These are phyloP conservation scores for Kodamaea ohmeri DNA, from an alignment of 1,139 yeast genomes.

Conservation along the genomic window DNA sequence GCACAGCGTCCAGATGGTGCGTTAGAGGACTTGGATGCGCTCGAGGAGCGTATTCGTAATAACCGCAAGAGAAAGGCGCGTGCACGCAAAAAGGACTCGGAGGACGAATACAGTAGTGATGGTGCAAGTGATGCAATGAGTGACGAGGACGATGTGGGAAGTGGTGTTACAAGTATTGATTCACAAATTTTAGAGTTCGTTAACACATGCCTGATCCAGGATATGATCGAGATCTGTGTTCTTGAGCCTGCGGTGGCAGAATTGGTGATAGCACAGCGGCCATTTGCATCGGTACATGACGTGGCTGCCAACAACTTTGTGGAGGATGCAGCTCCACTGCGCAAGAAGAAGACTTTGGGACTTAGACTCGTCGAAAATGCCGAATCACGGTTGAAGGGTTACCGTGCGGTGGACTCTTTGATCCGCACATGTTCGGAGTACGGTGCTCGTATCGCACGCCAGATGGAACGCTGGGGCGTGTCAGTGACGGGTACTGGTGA, in stretches of 20 bases:
- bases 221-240: conserved; percentile 76
- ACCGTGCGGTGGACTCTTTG: conserved; percentile 88
- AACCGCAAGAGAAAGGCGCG: conserved; percentile 23
- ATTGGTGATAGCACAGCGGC: conserved; percentile 60
- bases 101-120: conserved; percentile 37
- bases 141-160: conserved; percentile 36
- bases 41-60: conserved; percentile 39
- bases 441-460: conserved; percentile 67
- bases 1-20: too few relatives aligned
- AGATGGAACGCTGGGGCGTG: conserved; percentile 87
- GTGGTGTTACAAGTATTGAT: conserved; percentile 55
- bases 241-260: conserved; percentile 69
- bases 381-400: conserved; percentile 72
- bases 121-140: conserved; percentile 39
- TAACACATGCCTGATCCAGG: conserved; percentile 72
- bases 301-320: conserved; percentile 48
- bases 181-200: conserved; percentile 70
- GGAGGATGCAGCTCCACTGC: conserved; percentile 24
- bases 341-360: conserved; percentile 57
- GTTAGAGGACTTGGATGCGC: conserved; percentile 42
- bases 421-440: conserved; percentile 79
- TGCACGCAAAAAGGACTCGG: conserved; percentile 4
- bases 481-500: conserved; percentile 62
- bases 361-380: conserved; percentile 73
- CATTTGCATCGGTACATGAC: conserved; percentile 56